Evolutionary conservation across 1,139 yeast species (phyloP), one percentile per base, ranked within the genome.

Genomic region (Kurtzmaniella quercitrusa): DNA sequence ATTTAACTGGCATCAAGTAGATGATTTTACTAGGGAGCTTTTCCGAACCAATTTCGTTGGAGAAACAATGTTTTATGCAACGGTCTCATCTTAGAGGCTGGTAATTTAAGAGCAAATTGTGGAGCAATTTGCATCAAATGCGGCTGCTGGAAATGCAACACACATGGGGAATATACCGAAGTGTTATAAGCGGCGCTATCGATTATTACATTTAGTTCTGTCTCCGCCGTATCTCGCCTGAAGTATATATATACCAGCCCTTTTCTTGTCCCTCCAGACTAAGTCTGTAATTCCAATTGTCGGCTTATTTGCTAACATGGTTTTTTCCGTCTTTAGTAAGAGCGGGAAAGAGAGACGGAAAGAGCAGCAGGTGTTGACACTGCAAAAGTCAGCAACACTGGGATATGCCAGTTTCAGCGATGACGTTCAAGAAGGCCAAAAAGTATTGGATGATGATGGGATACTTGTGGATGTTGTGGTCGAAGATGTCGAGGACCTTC

Each of bases 1-100:
- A 27, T n/a, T 10, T 4, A 11, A n/a, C 3, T 17, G 39, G 39
- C 18, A 42, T 8, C n/a, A 31, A 31, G 46, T 44, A 4, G 44
- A 27, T 16, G 39, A n/a, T 5, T 25, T 54, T 7, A 54, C 57
- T 10, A 53, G 50, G 19, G 45, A 44, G 1, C 46, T 19, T 10
- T 15, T 42, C 40, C 16, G 47, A n/a, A 24, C 14, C 12, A 43
- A 41, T 12, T 39, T 41, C 6, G 43, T 27, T 10, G 40, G 42
- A 23, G 41, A 37, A 38, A 9, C 21, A 9, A 27, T 19, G 21
- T 36, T 43, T 38, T 19, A 36, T 37, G 18, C 37, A 12, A 18
- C 43, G 27, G 17, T 21, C 38, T 1, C 31, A 6, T 27, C 31
- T 1, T 14, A 19, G 24, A 19, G 18, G 5, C 10, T 11, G 23